Base-by-base conservation (phyloP, 495 filamentous ascomycete species). In the Aspergillus sclerotiicarbonarius region DNA sequence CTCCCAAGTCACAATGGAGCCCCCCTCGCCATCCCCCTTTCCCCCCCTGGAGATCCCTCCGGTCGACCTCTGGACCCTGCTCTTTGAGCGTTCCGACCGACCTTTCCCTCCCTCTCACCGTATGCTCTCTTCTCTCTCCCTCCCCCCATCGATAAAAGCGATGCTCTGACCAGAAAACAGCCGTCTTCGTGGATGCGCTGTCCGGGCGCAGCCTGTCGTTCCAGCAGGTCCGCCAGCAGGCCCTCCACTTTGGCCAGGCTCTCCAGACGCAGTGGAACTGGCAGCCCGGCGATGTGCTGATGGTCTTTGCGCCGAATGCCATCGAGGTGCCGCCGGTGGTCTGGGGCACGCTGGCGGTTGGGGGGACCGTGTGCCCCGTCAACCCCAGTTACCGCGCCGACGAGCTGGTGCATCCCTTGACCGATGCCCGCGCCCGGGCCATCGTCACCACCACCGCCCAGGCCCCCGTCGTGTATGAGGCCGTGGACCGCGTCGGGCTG, bases 371-470 rank as follows among this genome's bases (percentile, higher is more conserved):
- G 21, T 88, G 84, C n/a, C 87, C 91, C 0, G 88, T 89, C 5
- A 96, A 96, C 68, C 90, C 92, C 18, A 78, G 78, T 8, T 94
- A 95, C 67, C 90, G 85, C 3, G 80, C 76, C 29, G 82, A 91
- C 12, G 91, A 96, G 67, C 80, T 97, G 10, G 81, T 84, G 8
- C 91, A 87, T 67, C 91, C 95, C 65, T 78, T 96, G 51, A 82
- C 83, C 51, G 85, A 92, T 67, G 84, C 86, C 0, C 76, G 80
- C 8, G 87, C 90, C 29, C 88, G 84, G 62, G 90, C 78, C 4
- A 68, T 96, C 13, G 81, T 86, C 1, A 93, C 91, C 3, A 84
- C 86, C 58, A 66, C 73, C n/a, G 67, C 84, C 0, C 76, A 88
- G 59, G 69, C 91, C 0, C 67, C 78, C 9, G 72, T 73, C 3